Base-by-base conservation (phyloP, 2,329 filamentous ascomycete species). In the Bipolaris sorokiniana region DNA sequence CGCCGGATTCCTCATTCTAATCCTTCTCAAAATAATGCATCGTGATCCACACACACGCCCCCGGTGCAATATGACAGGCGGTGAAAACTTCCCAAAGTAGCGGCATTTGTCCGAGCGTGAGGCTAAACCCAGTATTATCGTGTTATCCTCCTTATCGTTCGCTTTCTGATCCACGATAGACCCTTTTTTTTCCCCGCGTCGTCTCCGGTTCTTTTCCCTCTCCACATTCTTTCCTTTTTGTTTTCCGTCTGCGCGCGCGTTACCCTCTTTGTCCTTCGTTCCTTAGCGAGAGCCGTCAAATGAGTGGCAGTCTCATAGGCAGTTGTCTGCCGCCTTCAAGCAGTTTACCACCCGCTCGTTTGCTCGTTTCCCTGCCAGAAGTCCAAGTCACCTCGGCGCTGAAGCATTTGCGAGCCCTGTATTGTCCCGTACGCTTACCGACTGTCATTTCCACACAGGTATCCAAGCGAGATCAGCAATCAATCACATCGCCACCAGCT, bases 361-460 rank as follows among this genome's bases (percentile, higher is more conserved):
- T 63, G 1, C 58, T 75, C 15, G 44, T 57, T 4, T 48, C 58
- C 11, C 54, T 64, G 20, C 62, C 65, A 7, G 69, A 75, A 33
- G 57, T 63, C 15, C 59, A 67, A 11, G 61, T 76, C 23, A 60
- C 44, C 2, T 44, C 55, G 6, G 67, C 72, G 1, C 62, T 76
- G 3, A 64, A 61, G 15, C 68, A 68, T 48, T 60, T 76, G 1
- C 70, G 71, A 22, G 49, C 61, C 2, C 34, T 76, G 13, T 76
- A 76, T 50, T 75, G 73, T 44, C 73, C 73, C 22, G 56, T 76
- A 31, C 73, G 73, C 28, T 47, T 75, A 26, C 72, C 73, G 1
- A 51, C 48, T 33, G 34, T 59, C 3, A 49, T 71, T 20, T 49
- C 63, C 13, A 65, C 57, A 13, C 48, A 57, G 23, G 61, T 36